Evolutionary conservation across 441 rosid genomes (phyloP), one percentile per base, ranked within the genome.

Genomic region (Euphorbia schlechtendalii): DNA sequence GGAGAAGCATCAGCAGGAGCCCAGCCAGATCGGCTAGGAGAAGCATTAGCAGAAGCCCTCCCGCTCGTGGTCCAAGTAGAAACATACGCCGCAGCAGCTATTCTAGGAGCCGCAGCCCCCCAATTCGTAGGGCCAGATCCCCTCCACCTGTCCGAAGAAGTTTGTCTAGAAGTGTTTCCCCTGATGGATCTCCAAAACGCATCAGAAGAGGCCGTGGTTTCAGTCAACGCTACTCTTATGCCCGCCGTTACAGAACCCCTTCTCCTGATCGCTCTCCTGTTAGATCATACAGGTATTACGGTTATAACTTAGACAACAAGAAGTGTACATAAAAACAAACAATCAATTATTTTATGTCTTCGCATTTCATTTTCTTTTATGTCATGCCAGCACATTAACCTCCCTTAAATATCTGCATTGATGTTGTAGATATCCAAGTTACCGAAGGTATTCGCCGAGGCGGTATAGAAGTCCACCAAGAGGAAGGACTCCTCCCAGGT

Each of bases 121-220:
- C n/a, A 56, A 56, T 70, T 4, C 80, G 82, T 10, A 72, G 83
- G 68, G 82, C 65, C 45, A 82, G 89, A 71, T 86, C 94, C 54
- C 92, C 92, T 65, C 82, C 83, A 53, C 56, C 65, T 63, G 81
- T n/a, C 27, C 84, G 86, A 59, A 78, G 89, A 82, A 81, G 86
- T 81, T 68, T 77, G 70, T 88, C 98, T n/a, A 88, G 88, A 77
- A 90, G 98, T 28, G 81, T 73, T 68, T 86, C 97, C 9, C 99
- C 96, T 11, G 86, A 71, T 74, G 88, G 79, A 48, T 89, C 89
- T 17, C 86, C 88, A 5, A 89, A 83, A 78, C 94, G 96, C 51
- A 81, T 89, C 48, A 84, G 89, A 74, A 87, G 99, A 73, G 99
- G 99, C 3, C 83, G 99, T 48, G 99, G 99, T 63, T 87, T 94